Base-by-base conservation (phyloP, 2,329 filamentous ascomycete genomes). In the Clarireedia monteithiana region DNA sequence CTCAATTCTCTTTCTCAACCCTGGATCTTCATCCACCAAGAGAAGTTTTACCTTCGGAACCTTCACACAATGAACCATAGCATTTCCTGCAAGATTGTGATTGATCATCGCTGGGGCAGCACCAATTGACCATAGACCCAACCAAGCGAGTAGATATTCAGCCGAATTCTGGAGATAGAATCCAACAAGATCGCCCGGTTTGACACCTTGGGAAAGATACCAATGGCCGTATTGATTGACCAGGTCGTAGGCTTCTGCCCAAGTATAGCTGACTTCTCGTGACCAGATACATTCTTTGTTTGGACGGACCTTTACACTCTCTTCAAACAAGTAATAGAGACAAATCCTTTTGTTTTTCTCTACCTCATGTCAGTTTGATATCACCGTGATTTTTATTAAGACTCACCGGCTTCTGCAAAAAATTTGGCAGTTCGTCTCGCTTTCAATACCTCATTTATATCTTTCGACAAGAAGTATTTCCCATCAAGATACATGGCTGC, bases 71-170 rank as follows among this genome's bases (percentile, higher is more conserved):
- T 89, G 85, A 47, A 87, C 64, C 60, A 89, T 69, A 1, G 84
- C 80, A 60, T 84, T 78, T 0, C 80, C 82, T 6, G 77, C 74
- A 6, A 89, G 72, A 64, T 89, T 84, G 67, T 85, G 82, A 67
- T 89, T 89, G 67, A 89, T 84, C 69, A 86, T 78, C 0, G 86
- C 85, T 0, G 86, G 86, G 0, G 83, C 83, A 14, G 82, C 82
- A 3, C 86, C 86, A 55, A 89, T 79, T 9, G 81, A 77, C 75
- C 80, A 80, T 3, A 85, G 71, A 0, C 80, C 85, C 42, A 88
- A 66, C 80, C 84, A 86, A 3, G 78, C 77, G 49, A 86, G 80
- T 7, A 86, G 64, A 62, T 88, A 88, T 55, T 89, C 84, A 0
- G 82, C 77, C 14, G 81, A 80, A 68, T 89, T 89, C 63, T 76